Evolutionary conservation across 805 yeast species (phyloP), one percentile per base, ranked within the genome.

Genomic region (Trichomonascus vanleenenianus): DNA sequence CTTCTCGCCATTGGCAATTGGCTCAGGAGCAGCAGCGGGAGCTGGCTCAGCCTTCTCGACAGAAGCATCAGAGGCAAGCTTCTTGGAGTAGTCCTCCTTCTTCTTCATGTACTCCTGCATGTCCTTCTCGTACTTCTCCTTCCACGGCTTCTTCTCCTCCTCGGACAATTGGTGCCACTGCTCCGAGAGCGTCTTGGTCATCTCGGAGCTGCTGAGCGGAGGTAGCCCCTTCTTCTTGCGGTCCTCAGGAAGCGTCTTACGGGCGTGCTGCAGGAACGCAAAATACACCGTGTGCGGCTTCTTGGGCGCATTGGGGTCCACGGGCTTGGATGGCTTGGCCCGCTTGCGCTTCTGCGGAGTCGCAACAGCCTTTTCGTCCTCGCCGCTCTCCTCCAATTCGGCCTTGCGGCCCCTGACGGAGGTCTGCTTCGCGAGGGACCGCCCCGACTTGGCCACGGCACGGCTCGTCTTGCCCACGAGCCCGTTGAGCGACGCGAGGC

Each of bases 291-390:
- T 88, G 59, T 86, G 71, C 12, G 98, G 97, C 59, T 88, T 88
- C 73, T 85, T 87, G 49, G 98, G 98, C 39, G 96, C 96, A 58
- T 85, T 82, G 43, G 97, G 97, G 65, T 91, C 97, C 56, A 66
- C 71, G 56, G 71, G 33, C 39, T 41, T 41, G 19, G 42, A 73
- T 57, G 67, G 70, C 66, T 77, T 81, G 47, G 63, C 65, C 54
- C 69, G 71, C 62, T 71, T 72, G 39, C 58, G 48, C 66, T 68
- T 71, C 50, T 63, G 54, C 18, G 59, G 55, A 25, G 50, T 56
- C 33, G 39, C 27, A 35, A 9, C 15, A 19, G 40, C 6, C 12
- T 9, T 19, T 16, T 43, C 55, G 14, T 51, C 58, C 14, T 49
- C 56, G 18, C 30, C 55, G 42, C 18, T 56, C 27, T 22, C 27